Evolutionary conservation across 2,329 filamentous ascomycete genomes (phyloP).

Genomic region (Pseudocercospora eumusae): DNA sequence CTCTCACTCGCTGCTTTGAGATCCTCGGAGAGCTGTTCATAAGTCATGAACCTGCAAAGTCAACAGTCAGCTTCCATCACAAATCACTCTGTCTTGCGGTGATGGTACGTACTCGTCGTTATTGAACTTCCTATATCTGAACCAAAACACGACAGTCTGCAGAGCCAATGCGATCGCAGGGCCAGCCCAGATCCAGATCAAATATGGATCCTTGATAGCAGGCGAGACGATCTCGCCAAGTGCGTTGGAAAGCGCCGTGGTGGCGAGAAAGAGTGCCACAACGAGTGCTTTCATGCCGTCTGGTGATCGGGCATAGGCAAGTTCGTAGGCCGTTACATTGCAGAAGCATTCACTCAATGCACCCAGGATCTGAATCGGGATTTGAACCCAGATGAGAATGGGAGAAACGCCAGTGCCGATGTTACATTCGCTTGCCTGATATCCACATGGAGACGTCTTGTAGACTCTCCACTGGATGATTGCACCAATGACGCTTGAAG

Average conservation of each 20-base stretch:
- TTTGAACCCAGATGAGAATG: conserved; percentile 28
- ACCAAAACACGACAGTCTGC: conserved; percentile 53
- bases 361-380: conserved; percentile 42
- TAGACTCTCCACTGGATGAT: conserved; percentile 58
- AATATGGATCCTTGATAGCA: conserved; percentile 49
- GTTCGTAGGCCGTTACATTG: conserved; percentile 47
- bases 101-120: conserved; percentile 28
- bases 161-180: conserved; percentile 48
- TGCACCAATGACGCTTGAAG: conserved; percentile 55
- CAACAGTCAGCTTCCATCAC: background rate
- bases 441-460: conserved; percentile 52
- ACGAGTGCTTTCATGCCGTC: conserved; percentile 48
- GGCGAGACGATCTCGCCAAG: conserved; percentile 48
- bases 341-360: conserved; percentile 45
- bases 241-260: conserved; percentile 43
- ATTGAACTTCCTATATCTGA: conserved; percentile 47
- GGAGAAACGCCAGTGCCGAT: conserved; percentile 22
- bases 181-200: conserved; percentile 45
- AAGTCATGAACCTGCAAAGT: conserved; percentile 7
- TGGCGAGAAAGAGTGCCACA: conserved; percentile 42
- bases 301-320: conserved; percentile 49
- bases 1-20: background rate
- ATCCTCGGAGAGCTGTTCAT: conserved; percentile 2
- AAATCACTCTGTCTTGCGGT: background rate
- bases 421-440: conserved; percentile 27